phyloP scores from a whole-genome alignment of 129 eudicot genomes.

The Saussurea involucrata region DNA sequence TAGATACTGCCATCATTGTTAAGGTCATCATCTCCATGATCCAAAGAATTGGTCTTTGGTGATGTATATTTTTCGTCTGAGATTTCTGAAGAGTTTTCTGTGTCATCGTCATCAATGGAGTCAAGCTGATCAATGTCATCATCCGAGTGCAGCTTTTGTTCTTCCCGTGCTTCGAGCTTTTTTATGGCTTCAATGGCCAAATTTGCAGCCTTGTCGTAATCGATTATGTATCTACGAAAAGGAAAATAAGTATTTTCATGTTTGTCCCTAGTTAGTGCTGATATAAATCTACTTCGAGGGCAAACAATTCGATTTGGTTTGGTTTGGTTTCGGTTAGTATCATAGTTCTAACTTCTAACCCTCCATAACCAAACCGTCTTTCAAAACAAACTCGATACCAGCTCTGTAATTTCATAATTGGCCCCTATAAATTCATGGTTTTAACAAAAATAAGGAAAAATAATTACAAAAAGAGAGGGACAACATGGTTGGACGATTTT shows the following conservation, averaged over 20 bases:
- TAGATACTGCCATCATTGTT: not conserved
- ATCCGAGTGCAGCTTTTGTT: conserved; percentile 19
- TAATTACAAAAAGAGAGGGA: too few relatives aligned
- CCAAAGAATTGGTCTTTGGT: not conserved
- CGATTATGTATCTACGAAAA: conserved; percentile 32
- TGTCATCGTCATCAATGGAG: conserved; percentile 27
- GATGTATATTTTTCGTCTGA: not conserved
- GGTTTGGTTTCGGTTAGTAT: not conserved
- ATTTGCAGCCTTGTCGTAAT: conserved; percentile 39
- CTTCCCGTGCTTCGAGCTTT: conserved; percentile 43
- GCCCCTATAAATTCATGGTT: too few relatives aligned
- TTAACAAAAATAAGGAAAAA: too few relatives aligned
- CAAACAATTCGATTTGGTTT: not conserved
- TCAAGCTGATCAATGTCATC: conserved; percentile 29
- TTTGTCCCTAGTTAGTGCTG: not conserved
- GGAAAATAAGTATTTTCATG: not conserved
- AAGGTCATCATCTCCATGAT: not conserved
- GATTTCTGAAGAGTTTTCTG: conserved; percentile 3
- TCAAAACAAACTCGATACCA: not conserved
- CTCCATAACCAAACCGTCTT: not conserved
- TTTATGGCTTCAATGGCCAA: conserved; percentile 45
- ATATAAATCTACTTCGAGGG: not conserved
- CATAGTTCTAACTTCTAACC: not conserved
- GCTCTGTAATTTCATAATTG: too few relatives aligned
- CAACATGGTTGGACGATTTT: too few relatives aligned